Evolutionary conservation across 192 early-diverging fungal species (phyloP).

Genomic region (Umbelopsis ramanniana): DNA sequence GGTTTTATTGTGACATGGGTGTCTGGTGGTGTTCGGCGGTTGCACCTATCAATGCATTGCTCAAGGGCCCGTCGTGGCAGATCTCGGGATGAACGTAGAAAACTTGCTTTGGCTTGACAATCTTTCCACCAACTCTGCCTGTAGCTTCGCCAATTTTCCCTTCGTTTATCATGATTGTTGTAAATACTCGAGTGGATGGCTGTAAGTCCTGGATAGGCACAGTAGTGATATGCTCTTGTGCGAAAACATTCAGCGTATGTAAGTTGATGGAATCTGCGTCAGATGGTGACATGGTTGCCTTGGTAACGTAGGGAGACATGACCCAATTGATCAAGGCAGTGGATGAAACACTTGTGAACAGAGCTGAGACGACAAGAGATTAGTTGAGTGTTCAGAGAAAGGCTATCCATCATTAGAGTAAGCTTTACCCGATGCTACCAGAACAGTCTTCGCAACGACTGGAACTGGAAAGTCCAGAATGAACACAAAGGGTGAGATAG

Average conservation of each 20-base stretch:
- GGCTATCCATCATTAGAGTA: background rate
- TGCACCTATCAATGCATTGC: background rate
- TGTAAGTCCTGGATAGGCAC: constrained; percentile 51
- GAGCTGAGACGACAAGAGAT: constrained; percentile 29
- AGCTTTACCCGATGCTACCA: constrained; percentile 51
- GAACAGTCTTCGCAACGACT: constrained; percentile 45
- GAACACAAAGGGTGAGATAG: constrained; percentile 58
- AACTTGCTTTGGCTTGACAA: constrained; percentile 44
- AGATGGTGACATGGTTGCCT: constrained; percentile 41
- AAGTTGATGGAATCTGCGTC: constrained; percentile 29
- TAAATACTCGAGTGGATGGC: constrained; percentile 58
- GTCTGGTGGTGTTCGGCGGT: background rate
- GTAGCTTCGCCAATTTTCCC: constrained; percentile 29
- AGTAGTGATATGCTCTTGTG: constrained; percentile 53
- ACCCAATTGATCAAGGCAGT: constrained; percentile 64
- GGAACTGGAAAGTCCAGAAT: constrained; percentile 55
- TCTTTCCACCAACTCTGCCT: constrained; percentile 39
- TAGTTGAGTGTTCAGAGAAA: background rate
- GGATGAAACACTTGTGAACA: constrained; percentile 58
- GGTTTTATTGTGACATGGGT: background rate
- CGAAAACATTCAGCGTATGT: constrained; percentile 45
- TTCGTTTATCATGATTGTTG: constrained; percentile 51
- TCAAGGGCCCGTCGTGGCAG: constrained; percentile 43
- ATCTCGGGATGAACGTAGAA: constrained; percentile 56
- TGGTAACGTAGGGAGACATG: constrained; percentile 60